These are phyloP conservation scores for Verruconis gallopava DNA, from an alignment of 2,329 filamentous ascomycete genomes.

Conservation along the genomic window DNA sequence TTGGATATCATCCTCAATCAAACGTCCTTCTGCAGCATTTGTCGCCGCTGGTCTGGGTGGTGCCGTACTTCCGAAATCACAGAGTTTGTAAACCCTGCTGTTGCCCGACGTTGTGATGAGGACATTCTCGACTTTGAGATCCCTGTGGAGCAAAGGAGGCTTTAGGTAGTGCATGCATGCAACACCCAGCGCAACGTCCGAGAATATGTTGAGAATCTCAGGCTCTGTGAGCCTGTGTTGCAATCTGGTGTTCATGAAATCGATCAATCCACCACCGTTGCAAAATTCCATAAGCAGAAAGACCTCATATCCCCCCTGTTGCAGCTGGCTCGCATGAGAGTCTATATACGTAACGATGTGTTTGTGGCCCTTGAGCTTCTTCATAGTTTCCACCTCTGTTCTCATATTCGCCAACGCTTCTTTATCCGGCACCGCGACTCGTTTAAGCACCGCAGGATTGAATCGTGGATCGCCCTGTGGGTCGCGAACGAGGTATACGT, in stretches of 20 bases:
- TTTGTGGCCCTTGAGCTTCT: slow-evolving; percentile 91
- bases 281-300: slow-evolving; percentile 98
- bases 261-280: slow-evolving; percentile 85
- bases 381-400: slow-evolving; percentile 99
- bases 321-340: slow-evolving; percentile 89
- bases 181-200: slow-evolving; percentile 88
- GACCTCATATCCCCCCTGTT: slow-evolving; percentile 90
- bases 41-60: slow-evolving; percentile 72
- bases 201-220: slow-evolving; percentile 94
- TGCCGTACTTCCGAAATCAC: slow-evolving; percentile 92
- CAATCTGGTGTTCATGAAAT: slow-evolving; percentile 98
- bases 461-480: slow-evolving; percentile 44
- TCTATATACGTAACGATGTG: slow-evolving; percentile 98
- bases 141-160: slow-evolving; percentile 80
- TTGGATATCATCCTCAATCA: slow-evolving; percentile 95
- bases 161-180: slow-evolving; percentile 99
- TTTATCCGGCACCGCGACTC: slow-evolving; percentile 94
- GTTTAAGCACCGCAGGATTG: slow-evolving; percentile 76
- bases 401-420: slow-evolving; percentile 90
- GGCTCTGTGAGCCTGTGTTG: slow-evolving; percentile 95
- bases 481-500: slow-evolving; percentile 91
- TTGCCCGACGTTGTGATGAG: slow-evolving; percentile 61
- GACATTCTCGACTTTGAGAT: slow-evolving; percentile 96
- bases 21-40: slow-evolving; percentile 73
- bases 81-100: slow-evolving; percentile 80